Conservation (phyloP, 257 asterid genomes). For the Echium plantagineum region DNA sequence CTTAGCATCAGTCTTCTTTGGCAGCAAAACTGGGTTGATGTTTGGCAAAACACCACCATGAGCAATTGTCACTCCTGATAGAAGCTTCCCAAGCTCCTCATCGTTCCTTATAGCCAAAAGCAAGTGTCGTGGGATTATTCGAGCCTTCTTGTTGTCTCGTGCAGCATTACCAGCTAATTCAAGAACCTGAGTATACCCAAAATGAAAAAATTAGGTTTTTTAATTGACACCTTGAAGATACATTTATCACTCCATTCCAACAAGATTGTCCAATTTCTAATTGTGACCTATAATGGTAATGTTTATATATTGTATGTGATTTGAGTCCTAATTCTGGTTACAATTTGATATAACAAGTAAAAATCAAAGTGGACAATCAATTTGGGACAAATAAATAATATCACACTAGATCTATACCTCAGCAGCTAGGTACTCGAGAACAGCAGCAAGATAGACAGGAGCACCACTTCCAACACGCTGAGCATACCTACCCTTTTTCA, state of each 20-base stretch:
- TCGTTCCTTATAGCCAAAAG: constrained; percentile 20
- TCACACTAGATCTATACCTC: constrained; percentile 10
- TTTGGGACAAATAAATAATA: too few species aligned
- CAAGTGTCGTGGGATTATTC: constrained; percentile 16
- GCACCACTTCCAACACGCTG: constrained; percentile 34
- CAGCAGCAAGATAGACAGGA: constrained; percentile 34
- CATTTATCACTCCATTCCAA: too few species aligned
- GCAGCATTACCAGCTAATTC: constrained; percentile 22
- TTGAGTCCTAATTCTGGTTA: too few species aligned
- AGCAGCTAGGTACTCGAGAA: constrained; percentile 33
- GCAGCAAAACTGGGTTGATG: constrained; percentile 17
- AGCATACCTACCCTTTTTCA: constrained; percentile 31
- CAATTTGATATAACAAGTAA: too few species aligned
- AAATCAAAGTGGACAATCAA: too few species aligned
- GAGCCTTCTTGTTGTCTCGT: constrained; percentile 17
- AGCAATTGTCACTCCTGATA: constrained; percentile 19
- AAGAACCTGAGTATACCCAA: constrained; percentile 8
- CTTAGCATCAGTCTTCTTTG: constrained; percentile 7
- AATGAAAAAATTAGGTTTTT: too few species aligned
- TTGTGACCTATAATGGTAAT: too few species aligned
- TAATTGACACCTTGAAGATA: too few species aligned
- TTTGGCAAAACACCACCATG: constrained; percentile 21
- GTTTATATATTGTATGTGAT: too few species aligned
- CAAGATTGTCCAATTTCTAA: too few species aligned
- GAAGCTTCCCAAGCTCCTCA: constrained; percentile 17